Percentiles rank a stretch among this genome's conserved stretches.
Evolutionary conservation across 2,329 filamentous ascomycete species (phyloP).

Genomic region (Colletotrichum cereale): DNA sequence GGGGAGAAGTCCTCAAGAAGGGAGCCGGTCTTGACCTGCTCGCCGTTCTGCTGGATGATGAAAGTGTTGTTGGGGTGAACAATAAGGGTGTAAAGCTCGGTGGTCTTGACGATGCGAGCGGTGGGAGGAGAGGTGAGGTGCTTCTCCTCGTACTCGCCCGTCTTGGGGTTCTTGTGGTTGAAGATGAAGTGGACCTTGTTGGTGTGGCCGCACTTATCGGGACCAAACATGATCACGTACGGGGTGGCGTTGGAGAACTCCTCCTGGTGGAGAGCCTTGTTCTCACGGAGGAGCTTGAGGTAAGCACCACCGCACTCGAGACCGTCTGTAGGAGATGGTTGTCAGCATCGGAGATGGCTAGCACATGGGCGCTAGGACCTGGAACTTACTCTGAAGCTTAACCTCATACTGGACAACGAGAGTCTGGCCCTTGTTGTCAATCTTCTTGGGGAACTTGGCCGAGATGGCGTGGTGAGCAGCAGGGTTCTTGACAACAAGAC

Average conservation of each 20-base stretch:
- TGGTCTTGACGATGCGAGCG: slow-evolving; percentile 90
- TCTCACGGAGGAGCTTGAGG: slow-evolving; percentile 98
- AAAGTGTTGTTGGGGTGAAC: slow-evolving; percentile 97
- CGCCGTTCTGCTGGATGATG: slow-evolving; percentile 91
- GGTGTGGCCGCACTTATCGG: slow-evolving; percentile 98
- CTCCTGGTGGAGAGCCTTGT: slow-evolving; percentile 94
- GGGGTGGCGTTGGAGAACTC: slow-evolving; percentile 98
- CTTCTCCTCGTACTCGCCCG: slow-evolving; percentile 99
- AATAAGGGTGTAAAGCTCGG: slow-evolving; percentile 95
- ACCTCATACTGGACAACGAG: slow-evolving; percentile 99
- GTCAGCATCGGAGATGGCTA: slow-evolving; percentile 11
- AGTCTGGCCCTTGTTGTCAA: slow-evolving; percentile 97
- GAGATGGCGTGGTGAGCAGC: slow-evolving; percentile 99
- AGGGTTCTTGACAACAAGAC: slow-evolving; percentile 96
- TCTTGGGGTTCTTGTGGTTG: slow-evolving; percentile 99
- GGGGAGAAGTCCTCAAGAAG: slow-evolving; percentile 95
- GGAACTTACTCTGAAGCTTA: slow-evolving; percentile 91
- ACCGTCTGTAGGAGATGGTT: slow-evolving; percentile 70
- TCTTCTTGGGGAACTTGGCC: slow-evolving; percentile 95
- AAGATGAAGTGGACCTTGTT: slow-evolving; percentile 99
- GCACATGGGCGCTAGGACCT: background rate
- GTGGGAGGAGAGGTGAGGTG: slow-evolving; percentile 87
- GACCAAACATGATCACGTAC: slow-evolving; percentile 99
- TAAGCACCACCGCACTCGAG: slow-evolving; percentile 99
- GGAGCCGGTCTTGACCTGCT: slow-evolving; percentile 87